Evolutionary conservation across 495 filamentous ascomycete genomes (phyloP), one percentile per base, ranked within the genome.

Genomic region (Aspergillus egyptiacus): DNA sequence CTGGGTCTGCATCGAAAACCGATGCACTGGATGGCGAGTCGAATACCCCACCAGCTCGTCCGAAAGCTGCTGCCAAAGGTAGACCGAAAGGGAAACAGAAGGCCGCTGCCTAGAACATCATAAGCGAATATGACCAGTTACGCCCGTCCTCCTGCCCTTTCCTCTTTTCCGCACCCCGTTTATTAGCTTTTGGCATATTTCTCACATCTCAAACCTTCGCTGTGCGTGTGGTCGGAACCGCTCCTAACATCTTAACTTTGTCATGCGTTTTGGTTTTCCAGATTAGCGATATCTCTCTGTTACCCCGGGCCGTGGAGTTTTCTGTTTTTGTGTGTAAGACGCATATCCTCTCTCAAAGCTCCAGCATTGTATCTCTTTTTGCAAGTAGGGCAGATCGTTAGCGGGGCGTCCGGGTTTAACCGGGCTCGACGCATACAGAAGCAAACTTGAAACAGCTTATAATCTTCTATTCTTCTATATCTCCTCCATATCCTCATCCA

Each of bases 401-500:
- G 25, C 33, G 15, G 22, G 40, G 18, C 14, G 14, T 22, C 35
- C 35, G 24, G 45, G 17, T 15, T 28, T 8, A 24, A 13, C 35
- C 35, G 17, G 15, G 3, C 14, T 33, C 27, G 27, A 49, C 25
- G 27, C 25, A 19, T 15, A 34, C 40, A 24, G 47, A 41, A 31
- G 24, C n/a, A n/a, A 34, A 42, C 15, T 2, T 37, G 30, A 23
- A 30, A 51, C 38, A 30, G 5, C n/a, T n/a, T n/a, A n/a, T n/a
- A n/a, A 15, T 35, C 17, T 23, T n/a, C 6, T 20, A 24, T 13
- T 13, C 17, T 30, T 33, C 18, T 47, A 91, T 33, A 93, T 87
- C 69, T 93, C 89, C 66, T 95, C 91, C 80, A 94, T 81, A 48
- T 90, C 90, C 59, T 89, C 87, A 53, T 85, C 78, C 27, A 87